These are phyloP conservation scores for Emmonsiellopsis sp. DNA, from an alignment of 2,329 filamentous ascomycete species.

Conservation along the genomic window DNA sequence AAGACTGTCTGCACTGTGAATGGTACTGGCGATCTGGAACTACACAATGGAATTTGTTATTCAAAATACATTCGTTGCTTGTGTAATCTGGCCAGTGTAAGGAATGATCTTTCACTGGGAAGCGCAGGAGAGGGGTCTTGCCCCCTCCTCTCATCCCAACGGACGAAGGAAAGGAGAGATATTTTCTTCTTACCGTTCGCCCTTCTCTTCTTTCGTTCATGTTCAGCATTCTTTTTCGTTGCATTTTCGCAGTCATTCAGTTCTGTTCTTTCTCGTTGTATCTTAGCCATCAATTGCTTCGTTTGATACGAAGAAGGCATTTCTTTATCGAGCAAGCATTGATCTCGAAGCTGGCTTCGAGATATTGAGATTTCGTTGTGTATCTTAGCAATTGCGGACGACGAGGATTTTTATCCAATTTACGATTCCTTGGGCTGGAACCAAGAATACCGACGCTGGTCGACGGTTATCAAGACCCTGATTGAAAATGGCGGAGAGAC, in stretches of 20 bases:
- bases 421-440: neutral
- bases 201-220: neutral
- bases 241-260: neutral
- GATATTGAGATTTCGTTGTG: neutral
- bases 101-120: too few relatives aligned
- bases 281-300: neutral
- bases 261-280: neutral
- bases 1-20: too few relatives aligned
- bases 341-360: slow-evolving; percentile 4
- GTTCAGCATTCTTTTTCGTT: neutral
- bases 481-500: neutral
- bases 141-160: too few relatives aligned
- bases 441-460: neutral
- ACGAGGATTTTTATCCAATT: neutral
- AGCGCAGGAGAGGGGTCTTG: too few relatives aligned
- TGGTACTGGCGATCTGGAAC: too few relatives aligned
- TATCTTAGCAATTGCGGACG: neutral
- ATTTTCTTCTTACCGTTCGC: neutral
- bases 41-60: too few relatives aligned
- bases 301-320: neutral
- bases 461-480: neutral
- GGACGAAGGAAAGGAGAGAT: neutral
- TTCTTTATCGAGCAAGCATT: neutral
- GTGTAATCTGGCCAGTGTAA: too few relatives aligned
- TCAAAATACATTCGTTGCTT: too few relatives aligned